Evolutionary conservation across 169 alveolate species (phyloP), one percentile per base, ranked within the genome.

Genomic region (Babesia ovata): DNA sequence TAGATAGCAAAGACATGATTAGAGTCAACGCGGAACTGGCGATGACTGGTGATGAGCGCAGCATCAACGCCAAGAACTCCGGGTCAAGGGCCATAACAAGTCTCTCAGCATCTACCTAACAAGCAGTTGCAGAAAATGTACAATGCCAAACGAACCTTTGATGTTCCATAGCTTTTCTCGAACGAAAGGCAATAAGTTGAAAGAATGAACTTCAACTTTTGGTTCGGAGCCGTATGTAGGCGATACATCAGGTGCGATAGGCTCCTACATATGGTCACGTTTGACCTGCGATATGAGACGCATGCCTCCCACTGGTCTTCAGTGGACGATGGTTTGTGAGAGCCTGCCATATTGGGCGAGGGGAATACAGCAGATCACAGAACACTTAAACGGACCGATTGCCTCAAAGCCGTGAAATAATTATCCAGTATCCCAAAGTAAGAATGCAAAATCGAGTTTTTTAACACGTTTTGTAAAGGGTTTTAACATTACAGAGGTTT

Each of bases 21-120:
- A 79, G 63, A 19, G 56, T 24, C 70, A 79, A 52, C 13, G 71
- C 81, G 33, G 52, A 59, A 11, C 73, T 28, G 12, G 58, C 78
- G 56, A 79, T 54, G n/a, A 62, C 52, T 11, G 49, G 24, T 11
- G 87, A 79, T 9, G 84, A 79, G 21, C 87, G n/a, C 22, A 79
- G 50, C 76, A 79, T 42, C 45, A 79, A 21, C 0, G 73, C 73
- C 1, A 79, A 4, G 52, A 59, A 79, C 48, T 79, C 87, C 2
- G 87, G 87, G 26, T 79, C 87, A 7, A 79, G 36, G 8, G 87
- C 74, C 82, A 70, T 79, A 11, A 79, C 19, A 22, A 57, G n/a
- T 61, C 82, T 52, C 42, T 12, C 17, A 4, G 72, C 19, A 14
- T 26, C n/a, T 26, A n/a, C 60, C 86, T 76, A 54, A 21, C 39